Conservation (phyloP, 139 green algal genomes). For the Chlorella sorokiniana region DNA sequence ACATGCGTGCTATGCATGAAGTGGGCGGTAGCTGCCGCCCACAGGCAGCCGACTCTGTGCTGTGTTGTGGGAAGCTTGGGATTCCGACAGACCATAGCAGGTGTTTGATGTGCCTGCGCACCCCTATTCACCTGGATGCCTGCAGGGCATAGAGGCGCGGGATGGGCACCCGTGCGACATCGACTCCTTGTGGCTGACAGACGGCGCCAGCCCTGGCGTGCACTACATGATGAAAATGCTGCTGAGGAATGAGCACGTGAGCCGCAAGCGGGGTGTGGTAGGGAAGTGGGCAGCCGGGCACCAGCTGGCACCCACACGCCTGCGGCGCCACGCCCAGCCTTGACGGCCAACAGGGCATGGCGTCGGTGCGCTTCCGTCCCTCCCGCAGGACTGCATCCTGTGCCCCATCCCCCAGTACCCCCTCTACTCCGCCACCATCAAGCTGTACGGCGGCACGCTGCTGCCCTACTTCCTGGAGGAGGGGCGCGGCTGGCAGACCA, state of each 20-base stretch:
- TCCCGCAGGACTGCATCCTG: slow-evolving; percentile 55
- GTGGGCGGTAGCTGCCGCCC: not conserved
- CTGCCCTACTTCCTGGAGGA: slow-evolving; percentile 93
- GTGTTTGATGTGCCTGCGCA: not conserved
- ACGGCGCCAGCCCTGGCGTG: slow-evolving; percentile 78
- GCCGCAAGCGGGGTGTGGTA: not conserved
- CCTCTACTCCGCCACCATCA: slow-evolving; percentile 82
- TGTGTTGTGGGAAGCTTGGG: too few species aligned
- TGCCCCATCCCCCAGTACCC: slow-evolving; percentile 90
- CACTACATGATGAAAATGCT: slow-evolving; percentile 78
- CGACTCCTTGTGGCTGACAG: slow-evolving; percentile 85
- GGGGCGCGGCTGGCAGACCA: slow-evolving; percentile 73
- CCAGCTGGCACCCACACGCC: too few species aligned
- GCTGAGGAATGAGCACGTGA: slow-evolving; percentile 54
- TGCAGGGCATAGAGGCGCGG: slow-evolving; percentile 65
- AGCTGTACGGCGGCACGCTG: slow-evolving; percentile 86
- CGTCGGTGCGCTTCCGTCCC: too few species aligned
- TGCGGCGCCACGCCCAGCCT: not conserved
- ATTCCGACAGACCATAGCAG: not conserved
- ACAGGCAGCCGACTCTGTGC: too few species aligned
- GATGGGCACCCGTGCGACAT: slow-evolving; percentile 74
- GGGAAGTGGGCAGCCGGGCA: too few species aligned
- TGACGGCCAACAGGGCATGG: too few species aligned
- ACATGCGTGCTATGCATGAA: too few species aligned
- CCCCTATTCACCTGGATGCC: not conserved